Evolutionary conservation across 1,284 basidiomycete species (phyloP), one percentile per base, ranked within the genome.

Genomic region (Schizophyllum commune): DNA sequence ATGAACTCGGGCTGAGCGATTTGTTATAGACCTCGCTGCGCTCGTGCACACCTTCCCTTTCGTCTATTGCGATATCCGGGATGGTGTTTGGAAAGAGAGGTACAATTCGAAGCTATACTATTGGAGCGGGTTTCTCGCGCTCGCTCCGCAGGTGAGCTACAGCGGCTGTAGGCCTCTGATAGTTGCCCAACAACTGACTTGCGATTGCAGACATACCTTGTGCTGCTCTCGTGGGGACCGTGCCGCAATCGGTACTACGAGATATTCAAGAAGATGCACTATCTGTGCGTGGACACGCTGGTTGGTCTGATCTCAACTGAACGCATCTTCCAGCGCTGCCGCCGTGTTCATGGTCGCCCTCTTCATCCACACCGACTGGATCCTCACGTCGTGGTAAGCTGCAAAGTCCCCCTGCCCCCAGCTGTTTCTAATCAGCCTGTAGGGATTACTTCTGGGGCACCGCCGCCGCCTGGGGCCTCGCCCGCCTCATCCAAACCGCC

Each of bases 391-490:
- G 4, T 72, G 70, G 70, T 70, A 61, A 5, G 63, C 56, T 11
- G n/a, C n/a, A n/a, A n/a, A 15, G 6, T n/a, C 34, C 6, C 33
- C 33, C 21, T 39, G 11, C 22, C 13, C 17, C 39, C n/a, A n/a
- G n/a, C n/a, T n/a, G n/a, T 47, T 47, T 17, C 39, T 47, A 2
- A 21, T 21, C n/a, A 56, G 27, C 22, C 1, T 19, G 5, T 52
- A 71, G 72, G 75, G 70, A 74, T 63, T 78, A 77, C 67, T 69
- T 77, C 65, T 73, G 69, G 66, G 74, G 73, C 0, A 72, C 75
- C 8, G 68, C 69, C 5, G 73, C 68, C 0, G 65, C 77, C 55
- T 78, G 74, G 67, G 65, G 63, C 51, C 61, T 69, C 47, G 68
- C 72, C 15, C 72, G 68, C 68, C 63, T 72, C 55, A 58, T 65